A percentile compares a stretch with the other conserved stretches of the same genome.
Evolutionary conservation across 768 basidiomycete genomes (phyloP).

Genomic region (Gloeophyllum trabeum): DNA sequence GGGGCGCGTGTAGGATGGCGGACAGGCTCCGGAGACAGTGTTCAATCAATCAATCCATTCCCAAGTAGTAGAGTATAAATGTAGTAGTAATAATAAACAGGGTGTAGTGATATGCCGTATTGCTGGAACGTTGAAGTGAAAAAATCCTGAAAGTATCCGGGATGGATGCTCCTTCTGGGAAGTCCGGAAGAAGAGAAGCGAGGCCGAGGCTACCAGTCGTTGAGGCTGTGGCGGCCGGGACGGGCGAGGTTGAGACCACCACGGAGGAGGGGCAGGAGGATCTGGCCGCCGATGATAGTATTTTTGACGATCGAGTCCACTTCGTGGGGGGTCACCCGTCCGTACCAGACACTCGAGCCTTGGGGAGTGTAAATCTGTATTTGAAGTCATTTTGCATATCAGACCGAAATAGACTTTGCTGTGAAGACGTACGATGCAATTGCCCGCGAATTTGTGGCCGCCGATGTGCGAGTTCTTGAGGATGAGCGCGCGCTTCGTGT

Average conservation of each 20-base stretch:
- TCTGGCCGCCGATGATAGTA: constrained; percentile 76
- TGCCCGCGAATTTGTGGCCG: constrained; percentile 89
- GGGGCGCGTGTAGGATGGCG: too few species aligned
- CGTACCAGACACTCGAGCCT: constrained; percentile 87
- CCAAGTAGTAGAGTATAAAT: too few species aligned
- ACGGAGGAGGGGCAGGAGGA: constrained; percentile 77
- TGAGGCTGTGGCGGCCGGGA: constrained; percentile 54
- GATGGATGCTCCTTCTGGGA: too few species aligned
- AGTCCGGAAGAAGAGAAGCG: too few species aligned
- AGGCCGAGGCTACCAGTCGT: constrained; percentile 51
- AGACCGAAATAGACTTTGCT: neutral
- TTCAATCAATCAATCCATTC: too few species aligned
- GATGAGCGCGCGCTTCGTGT: constrained; percentile 65
- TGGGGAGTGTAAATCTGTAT: constrained; percentile 78
- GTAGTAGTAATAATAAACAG: too few species aligned
- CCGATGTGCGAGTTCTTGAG: constrained; percentile 85
- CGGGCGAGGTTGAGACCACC: constrained; percentile 73
- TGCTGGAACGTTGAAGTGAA: too few species aligned
- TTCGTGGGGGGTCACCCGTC: constrained; percentile 85
- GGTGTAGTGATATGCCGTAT: too few species aligned
- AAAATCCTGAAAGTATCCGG: too few species aligned
- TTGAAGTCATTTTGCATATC: neutral
- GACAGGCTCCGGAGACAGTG: too few species aligned
- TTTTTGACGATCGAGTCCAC: constrained; percentile 78
- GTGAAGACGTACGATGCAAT: constrained; percentile 73